Evolutionary conservation across 495 filamentous ascomycete species (phyloP).

Genomic region (Chaetomium tenue): DNA sequence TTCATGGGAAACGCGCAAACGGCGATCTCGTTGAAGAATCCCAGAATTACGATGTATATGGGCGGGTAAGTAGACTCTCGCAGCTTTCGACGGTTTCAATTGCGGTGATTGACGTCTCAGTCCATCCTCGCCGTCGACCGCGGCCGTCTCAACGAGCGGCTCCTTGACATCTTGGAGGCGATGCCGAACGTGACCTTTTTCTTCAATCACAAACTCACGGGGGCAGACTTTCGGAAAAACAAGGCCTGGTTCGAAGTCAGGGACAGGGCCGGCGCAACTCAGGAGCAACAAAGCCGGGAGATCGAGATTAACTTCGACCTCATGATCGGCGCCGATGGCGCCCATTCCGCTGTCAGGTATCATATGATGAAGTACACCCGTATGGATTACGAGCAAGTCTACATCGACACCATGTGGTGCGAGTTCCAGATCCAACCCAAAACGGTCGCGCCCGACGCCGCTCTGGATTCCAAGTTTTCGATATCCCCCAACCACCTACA

Average conservation of each 20-base stretch:
- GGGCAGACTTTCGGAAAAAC: slow-evolving; percentile 73
- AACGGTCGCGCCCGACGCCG: slow-evolving; percentile 29
- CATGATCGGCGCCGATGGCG: slow-evolving; percentile 93
- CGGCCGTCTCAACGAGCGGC: slow-evolving; percentile 73
- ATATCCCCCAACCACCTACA: slow-evolving; percentile 91
- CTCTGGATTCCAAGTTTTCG: slow-evolving; percentile 58
- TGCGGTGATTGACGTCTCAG: slow-evolving; percentile 30
- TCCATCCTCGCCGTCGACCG: slow-evolving; percentile 63
- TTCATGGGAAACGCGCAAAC: slow-evolving; percentile 67
- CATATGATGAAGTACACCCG: slow-evolving; percentile 91
- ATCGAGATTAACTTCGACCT: slow-evolving; percentile 83
- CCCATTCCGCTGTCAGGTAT: slow-evolving; percentile 83
- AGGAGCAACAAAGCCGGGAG: slow-evolving; percentile 42
- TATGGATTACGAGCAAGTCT: slow-evolving; percentile 89
- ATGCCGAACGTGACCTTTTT: slow-evolving; percentile 84
- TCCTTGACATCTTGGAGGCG: slow-evolving; percentile 79
- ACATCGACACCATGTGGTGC: slow-evolving; percentile 97
- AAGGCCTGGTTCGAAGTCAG: slow-evolving; percentile 84
- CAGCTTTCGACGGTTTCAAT: background rate
- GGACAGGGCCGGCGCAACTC: slow-evolving; percentile 20
- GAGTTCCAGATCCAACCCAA: slow-evolving; percentile 75
- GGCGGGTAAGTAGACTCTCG: slow-evolving; percentile 61
- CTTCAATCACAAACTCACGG: slow-evolving; percentile 89
- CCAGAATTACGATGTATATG: slow-evolving; percentile 88
- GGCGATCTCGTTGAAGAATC: slow-evolving; percentile 70